A percentile compares a stretch with the other conserved stretches of the same genome.
These are phyloP conservation scores for Dissophora ornata DNA, from an alignment of 192 early-diverging fungal species.

Conservation along the genomic window DNA sequence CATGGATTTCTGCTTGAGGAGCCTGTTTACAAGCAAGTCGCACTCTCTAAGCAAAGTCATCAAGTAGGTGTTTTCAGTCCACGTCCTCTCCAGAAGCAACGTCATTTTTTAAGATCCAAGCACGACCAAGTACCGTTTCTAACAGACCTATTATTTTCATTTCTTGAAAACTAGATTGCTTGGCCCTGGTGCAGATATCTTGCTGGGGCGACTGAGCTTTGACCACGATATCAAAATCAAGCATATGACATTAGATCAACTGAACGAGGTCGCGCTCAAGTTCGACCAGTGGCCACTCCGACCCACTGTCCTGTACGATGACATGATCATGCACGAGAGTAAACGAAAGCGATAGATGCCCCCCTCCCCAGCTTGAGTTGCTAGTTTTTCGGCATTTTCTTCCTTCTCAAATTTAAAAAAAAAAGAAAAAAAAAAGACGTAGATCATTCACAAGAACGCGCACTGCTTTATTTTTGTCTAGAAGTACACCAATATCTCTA, in stretches of 20 bases:
- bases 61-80: slow-evolving; percentile 42
- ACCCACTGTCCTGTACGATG: slow-evolving; percentile 59
- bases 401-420: background rate
- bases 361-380: background rate
- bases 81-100: no score
- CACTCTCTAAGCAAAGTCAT: slow-evolving; percentile 34
- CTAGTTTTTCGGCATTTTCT: no score
- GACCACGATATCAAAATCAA: slow-evolving; percentile 53
- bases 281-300: slow-evolving; percentile 68
- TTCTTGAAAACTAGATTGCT: slow-evolving; percentile 56
- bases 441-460: background rate
- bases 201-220: slow-evolving; percentile 59
- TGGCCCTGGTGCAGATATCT: slow-evolving; percentile 65
- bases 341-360: slow-evolving; percentile 23
- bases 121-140: no score
- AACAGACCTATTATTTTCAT: no score
- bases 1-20: slow-evolving; percentile 37
- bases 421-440: background rate
- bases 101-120: no score
- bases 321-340: slow-evolving; percentile 49
- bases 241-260: slow-evolving; percentile 56
- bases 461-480: background rate
- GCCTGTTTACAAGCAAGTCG: slow-evolving; percentile 48
- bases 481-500: background rate
- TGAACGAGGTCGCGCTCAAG: slow-evolving; percentile 61